These are phyloP conservation scores for Lactarius hatsudake DNA, from an alignment of 768 basidiomycete genomes.

Conservation along the genomic window DNA sequence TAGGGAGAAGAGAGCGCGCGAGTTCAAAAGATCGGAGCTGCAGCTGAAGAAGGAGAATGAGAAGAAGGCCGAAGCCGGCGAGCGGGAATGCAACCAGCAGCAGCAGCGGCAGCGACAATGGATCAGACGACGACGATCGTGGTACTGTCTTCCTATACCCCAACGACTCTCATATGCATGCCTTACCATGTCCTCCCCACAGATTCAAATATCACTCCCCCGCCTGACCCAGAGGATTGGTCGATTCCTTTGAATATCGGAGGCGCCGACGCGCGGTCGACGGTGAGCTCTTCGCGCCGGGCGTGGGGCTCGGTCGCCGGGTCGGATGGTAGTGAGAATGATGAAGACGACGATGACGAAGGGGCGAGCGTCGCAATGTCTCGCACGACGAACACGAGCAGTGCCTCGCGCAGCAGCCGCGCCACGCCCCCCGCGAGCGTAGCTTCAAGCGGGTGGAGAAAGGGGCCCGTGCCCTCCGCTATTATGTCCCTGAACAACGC, in stretches of 20 bases:
- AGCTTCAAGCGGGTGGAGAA: neutral
- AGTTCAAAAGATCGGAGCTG: too few relatives aligned
- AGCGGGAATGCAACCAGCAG: neutral
- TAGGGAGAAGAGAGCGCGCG: neutral
- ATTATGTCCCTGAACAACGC: neutral
- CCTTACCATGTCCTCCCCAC: neutral
- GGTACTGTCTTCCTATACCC: neutral
- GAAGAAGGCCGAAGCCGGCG: neutral
- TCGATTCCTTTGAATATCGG: neutral
- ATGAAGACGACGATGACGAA: constrained; percentile 1
- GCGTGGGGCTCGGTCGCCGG: neutral
- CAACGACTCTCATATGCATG: neutral
- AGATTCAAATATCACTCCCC: neutral
- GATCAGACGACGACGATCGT: neutral
- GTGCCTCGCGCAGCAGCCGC: neutral
- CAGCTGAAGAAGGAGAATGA: neutral
- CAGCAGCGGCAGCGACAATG: neutral
- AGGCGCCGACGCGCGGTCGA: neutral
- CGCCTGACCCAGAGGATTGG: neutral
- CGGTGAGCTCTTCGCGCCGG: constrained; percentile 2
- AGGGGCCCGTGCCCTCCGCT: neutral
- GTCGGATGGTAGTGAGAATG: neutral
- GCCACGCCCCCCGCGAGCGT: neutral
- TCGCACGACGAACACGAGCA: neutral
- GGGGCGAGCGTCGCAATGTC: neutral